Evolutionary conservation across 192 early-diverging fungal genomes (phyloP), one percentile per base, ranked within the genome.

Genomic region (Backusella morwellensis): DNA sequence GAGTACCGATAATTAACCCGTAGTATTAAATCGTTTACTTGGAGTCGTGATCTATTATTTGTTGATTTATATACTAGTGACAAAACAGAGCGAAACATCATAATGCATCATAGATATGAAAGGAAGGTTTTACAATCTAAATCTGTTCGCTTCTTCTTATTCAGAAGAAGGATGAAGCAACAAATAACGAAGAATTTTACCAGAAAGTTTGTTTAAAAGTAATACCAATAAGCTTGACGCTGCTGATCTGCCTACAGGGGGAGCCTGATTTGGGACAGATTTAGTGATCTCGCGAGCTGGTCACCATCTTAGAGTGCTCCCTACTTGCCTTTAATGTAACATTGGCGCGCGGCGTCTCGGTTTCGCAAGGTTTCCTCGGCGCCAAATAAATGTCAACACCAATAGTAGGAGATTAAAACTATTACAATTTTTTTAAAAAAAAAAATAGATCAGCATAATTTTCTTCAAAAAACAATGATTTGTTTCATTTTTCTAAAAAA

Each of bases 201-300:
- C 94, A n/a, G 90, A 86, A 4, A 90, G 85, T 8, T 88, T 87
- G 56, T 94, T 96, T 29, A 92, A 93, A 93, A 75, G 95, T 93
- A 12, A 85, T 81, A 15, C 90, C 86, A 75, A 94, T 81, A 35
- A 86, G 86, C 17, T 95, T 86, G 2, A 92, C 92, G 26, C 91
- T 95, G 6, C 90, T 80, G 36, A 96, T 77, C 73, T 84, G 80
- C 88, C 96, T 97, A 87, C 95, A 90, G 15, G 85, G 78, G n/a
- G 90, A 4, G 94, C 93, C 38, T 85, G 80, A 11, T 70, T 73
- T 7, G 84, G 86, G 40, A 95, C 78, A 84, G 88, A 95, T 11
- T 87, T 75, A n/a, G 40, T 21, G 19, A 94, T 82, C 12, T 93
- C 86, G 17, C 1, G 8, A 40, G 11, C 35, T 77, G 34, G 73